Conservation (phyloP, 495 filamentous ascomycete species). For the Xylaria cubensis region DNA sequence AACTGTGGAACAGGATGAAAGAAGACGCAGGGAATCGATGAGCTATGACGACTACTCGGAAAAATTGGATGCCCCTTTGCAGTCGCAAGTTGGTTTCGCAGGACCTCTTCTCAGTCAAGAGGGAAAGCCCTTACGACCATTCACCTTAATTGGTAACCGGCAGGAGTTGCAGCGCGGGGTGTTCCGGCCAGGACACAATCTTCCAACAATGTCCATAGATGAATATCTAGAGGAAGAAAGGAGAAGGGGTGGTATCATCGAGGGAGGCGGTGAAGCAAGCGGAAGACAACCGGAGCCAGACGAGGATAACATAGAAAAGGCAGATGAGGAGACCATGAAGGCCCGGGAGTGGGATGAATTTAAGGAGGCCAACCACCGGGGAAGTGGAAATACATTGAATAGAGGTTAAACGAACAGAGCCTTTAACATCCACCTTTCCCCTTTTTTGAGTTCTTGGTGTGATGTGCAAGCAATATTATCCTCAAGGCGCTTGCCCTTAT, state of each 20-base stretch:
- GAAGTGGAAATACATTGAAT: conserved; percentile 86
- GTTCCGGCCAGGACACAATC: conserved; percentile 87
- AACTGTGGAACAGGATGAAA: conserved; percentile 55
- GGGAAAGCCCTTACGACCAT: conserved; percentile 89
- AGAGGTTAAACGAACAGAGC: conserved; percentile 60
- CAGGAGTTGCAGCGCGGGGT: conserved; percentile 81
- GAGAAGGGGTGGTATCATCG: conserved; percentile 83
- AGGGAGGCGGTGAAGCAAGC: conserved; percentile 86
- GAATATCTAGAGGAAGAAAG: conserved; percentile 96
- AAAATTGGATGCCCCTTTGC: conserved; percentile 70
- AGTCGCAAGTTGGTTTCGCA: conserved; percentile 45
- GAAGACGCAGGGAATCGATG: conserved; percentile 52
- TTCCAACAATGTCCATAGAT: conserved; percentile 97
- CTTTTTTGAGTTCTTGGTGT: not conserved
- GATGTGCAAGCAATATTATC: not conserved
- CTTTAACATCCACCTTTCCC: not conserved
- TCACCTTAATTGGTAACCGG: conserved; percentile 81
- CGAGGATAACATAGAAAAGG: conserved; percentile 86
- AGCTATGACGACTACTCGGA: conserved; percentile 69
- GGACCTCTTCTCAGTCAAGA: conserved; percentile 82
- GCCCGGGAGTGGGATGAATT: conserved; percentile 96
- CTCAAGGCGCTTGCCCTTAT: not conserved
- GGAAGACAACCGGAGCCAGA: conserved; percentile 73
- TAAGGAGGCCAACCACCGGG: conserved; percentile 85
- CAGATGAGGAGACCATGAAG: conserved; percentile 90